Percentiles rank a stretch among this genome's conserved stretches.
These are phyloP conservation scores for Allantophomopsis lycopodina DNA, from an alignment of 2,329 filamentous ascomycete species.

Conservation along the genomic window DNA sequence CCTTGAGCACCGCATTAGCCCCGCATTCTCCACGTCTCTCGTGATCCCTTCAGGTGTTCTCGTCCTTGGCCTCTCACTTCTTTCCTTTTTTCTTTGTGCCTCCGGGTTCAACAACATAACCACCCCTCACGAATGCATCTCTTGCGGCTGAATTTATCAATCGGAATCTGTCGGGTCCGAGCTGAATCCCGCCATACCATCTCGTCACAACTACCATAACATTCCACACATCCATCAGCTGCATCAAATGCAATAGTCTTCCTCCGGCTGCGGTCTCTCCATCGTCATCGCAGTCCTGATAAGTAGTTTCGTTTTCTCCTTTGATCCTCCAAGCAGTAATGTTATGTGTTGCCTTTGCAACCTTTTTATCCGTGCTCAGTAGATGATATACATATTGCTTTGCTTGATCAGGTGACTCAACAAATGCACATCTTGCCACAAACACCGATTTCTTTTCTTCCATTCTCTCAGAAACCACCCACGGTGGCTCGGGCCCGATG, in stretches of 20 bases:
- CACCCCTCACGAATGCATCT: conserved; percentile 70
- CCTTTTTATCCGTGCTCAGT: conserved; percentile 68
- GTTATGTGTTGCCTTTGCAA: conserved; percentile 83
- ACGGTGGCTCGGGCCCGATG: conserved; percentile 27
- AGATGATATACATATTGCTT: conserved; percentile 60
- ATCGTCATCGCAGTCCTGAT: conserved; percentile 92
- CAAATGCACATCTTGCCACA: conserved; percentile 60
- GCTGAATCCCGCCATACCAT: conserved; percentile 87
- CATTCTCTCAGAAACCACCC: conserved; percentile 62
- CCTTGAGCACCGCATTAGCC: too few relatives aligned
- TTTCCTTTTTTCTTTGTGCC: conserved; percentile 27
- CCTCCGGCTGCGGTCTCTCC: conserved; percentile 87
- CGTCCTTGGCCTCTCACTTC: not conserved
- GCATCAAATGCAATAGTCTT: conserved; percentile 76
- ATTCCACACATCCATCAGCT: conserved; percentile 89
- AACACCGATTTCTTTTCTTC: conserved; percentile 83
- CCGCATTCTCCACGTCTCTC: too few relatives aligned
- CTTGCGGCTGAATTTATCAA: conserved; percentile 79
- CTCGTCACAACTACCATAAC: conserved; percentile 84
- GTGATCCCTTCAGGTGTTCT: too few relatives aligned
- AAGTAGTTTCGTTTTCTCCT: conserved; percentile 35
- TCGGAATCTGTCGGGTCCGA: conserved; percentile 82
- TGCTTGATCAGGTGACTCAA: conserved; percentile 59
- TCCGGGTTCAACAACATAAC: conserved; percentile 42
- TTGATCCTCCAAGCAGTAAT: conserved; percentile 88